Conservation (phyloP, 257 asterid genomes). For the Primulina huaijiensis region DNA sequence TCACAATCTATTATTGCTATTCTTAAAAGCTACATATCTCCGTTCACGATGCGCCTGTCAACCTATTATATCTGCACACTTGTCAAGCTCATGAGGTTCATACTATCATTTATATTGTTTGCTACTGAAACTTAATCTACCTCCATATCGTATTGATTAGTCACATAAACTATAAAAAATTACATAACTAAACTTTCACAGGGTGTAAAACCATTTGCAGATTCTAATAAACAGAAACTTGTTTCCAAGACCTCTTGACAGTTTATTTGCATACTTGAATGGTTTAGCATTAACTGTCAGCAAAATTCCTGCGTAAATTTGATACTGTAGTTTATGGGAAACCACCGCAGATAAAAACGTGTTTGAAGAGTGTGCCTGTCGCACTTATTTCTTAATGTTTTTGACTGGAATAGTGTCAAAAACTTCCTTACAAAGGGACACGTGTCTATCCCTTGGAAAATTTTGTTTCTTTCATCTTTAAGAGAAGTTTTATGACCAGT, state of each 20-base stretch:
- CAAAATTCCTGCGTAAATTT: neutral
- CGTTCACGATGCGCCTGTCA: neutral
- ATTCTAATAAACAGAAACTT: neutral
- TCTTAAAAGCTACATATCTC: slow-evolving; percentile 3
- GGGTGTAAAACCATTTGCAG: neutral
- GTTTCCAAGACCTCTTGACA: neutral
- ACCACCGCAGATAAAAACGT: neutral
- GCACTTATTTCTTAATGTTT: neutral
- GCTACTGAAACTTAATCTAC: neutral
- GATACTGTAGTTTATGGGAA: neutral
- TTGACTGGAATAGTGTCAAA: neutral
- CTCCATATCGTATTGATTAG: neutral
- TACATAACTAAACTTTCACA: no score
- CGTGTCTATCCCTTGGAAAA: neutral
- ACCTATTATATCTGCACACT: neutral
- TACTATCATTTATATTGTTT: slow-evolving; percentile 8
- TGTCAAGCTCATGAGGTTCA: slow-evolving; percentile 9
- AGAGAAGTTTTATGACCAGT: neutral
- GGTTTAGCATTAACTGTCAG: neutral
- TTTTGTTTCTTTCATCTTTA: neutral
- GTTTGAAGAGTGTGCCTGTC: neutral
- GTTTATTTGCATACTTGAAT: neutral
- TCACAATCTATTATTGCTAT: slow-evolving; percentile 12
- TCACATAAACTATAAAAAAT: no score
- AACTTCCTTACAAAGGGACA: neutral